These are phyloP conservation scores for Blastobotrys parvus DNA, from an alignment of 805 yeast species.

Conservation along the genomic window DNA sequence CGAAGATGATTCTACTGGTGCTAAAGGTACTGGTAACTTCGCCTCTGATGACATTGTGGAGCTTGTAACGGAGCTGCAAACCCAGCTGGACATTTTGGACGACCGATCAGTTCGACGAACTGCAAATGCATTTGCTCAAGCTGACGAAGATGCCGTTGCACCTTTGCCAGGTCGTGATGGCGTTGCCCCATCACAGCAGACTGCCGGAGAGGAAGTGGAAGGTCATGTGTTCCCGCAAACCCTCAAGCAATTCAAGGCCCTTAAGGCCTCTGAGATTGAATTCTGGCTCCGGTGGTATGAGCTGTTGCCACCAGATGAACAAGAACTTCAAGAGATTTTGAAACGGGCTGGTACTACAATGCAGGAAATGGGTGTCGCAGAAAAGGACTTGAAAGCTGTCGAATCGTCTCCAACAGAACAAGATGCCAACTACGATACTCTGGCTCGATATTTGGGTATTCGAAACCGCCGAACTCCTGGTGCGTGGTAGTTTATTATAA, in stretches of 20 bases:
- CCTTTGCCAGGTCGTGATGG: slow-evolving; percentile 78
- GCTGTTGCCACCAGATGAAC: slow-evolving; percentile 54
- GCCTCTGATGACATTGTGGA: slow-evolving; percentile 73
- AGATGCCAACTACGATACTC: slow-evolving; percentile 48
- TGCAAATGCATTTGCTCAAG: slow-evolving; percentile 46
- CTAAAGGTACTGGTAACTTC: slow-evolving; percentile 11
- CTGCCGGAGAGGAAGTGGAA: slow-evolving; percentile 8
- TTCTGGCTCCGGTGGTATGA: slow-evolving; percentile 67
- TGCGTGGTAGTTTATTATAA: slow-evolving; percentile 41
- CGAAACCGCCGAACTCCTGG: slow-evolving; percentile 43
- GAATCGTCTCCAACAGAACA: slow-evolving; percentile 37
- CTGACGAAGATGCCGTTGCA: slow-evolving; percentile 41
- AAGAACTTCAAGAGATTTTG: slow-evolving; percentile 45
- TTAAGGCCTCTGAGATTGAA: slow-evolving; percentile 40
- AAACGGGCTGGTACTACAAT: slow-evolving; percentile 24
- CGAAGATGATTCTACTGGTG: slow-evolving; percentile 7
- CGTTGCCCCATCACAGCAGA: slow-evolving; percentile 40
- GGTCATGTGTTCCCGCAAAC: slow-evolving; percentile 50
- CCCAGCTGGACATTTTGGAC: slow-evolving; percentile 69
- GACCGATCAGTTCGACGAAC: slow-evolving; percentile 67
- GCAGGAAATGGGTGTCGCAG: slow-evolving; percentile 35
- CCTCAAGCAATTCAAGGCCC: slow-evolving; percentile 40
- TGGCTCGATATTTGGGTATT: slow-evolving; percentile 65
- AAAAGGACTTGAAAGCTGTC: slow-evolving; percentile 24
- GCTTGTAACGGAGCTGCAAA: slow-evolving; percentile 82